Evolutionary conservation across 2,329 filamentous ascomycete genomes (phyloP).

Genomic region (Penicillium sp.): DNA sequence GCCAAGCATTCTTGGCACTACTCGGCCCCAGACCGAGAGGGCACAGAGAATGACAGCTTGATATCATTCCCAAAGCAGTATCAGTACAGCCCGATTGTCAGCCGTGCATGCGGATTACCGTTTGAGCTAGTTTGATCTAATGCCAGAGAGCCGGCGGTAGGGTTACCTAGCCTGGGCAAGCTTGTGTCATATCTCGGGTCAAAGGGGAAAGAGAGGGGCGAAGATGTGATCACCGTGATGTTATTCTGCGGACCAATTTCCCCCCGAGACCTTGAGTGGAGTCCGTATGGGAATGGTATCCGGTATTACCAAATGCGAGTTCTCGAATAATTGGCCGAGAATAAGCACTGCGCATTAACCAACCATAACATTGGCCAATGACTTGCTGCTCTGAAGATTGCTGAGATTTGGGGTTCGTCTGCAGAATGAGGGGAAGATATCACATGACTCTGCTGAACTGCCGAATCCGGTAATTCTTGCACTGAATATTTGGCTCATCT

Average conservation of each 20-base stretch:
- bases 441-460: not conserved
- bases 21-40: not conserved
- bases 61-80: not conserved
- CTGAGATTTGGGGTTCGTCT: too few relatives aligned
- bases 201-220: not conserved
- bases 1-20: not conserved
- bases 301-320: not conserved
- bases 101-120: too few relatives aligned
- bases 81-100: not conserved
- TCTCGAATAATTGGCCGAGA: not conserved
- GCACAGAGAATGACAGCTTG: not conserved
- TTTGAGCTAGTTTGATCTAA: too few relatives aligned
- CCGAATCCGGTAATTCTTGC: not conserved
- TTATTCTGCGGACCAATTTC: not conserved
- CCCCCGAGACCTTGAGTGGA: not conserved
- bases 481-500: too few relatives aligned
- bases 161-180: not conserved
- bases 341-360: not conserved
- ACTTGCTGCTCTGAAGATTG: too few relatives aligned
- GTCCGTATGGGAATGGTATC: not conserved
- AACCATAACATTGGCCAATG: too few relatives aligned
- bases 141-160: not conserved
- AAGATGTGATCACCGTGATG: not conserved
- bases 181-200: not conserved
- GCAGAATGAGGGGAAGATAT: not conserved